Percentiles rank a stretch among this genome's conserved stretches.
Conservation (phyloP, 352 stramenopile species). For the Pythium sp. region DNA sequence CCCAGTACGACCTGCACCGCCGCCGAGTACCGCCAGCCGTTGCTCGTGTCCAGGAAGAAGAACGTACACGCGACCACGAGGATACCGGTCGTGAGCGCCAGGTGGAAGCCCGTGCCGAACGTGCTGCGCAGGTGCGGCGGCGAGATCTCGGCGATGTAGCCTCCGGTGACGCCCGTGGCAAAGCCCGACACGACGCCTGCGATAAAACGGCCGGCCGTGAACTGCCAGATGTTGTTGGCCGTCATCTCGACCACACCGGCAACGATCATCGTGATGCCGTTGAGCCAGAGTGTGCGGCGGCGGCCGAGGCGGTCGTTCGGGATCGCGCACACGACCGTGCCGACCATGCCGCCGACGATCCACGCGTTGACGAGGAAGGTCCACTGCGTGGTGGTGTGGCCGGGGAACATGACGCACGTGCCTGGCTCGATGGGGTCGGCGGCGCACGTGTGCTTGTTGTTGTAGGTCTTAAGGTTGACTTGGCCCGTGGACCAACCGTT, state of each 20-base stretch:
- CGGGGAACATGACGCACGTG: constrained; percentile 36
- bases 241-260: constrained; percentile 28
- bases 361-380: constrained; percentile 35
- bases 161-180: constrained; percentile 25
- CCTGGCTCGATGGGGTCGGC: constrained; percentile 18
- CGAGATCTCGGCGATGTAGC: constrained; percentile 51
- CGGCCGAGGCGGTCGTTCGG: too few relatives aligned
- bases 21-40: constrained; percentile 42
- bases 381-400: constrained; percentile 37
- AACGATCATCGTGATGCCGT: constrained; percentile 30
- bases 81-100: constrained; percentile 45
- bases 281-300: constrained; percentile 2
- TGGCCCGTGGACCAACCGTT: constrained; percentile 59
- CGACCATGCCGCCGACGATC: constrained; percentile 44
- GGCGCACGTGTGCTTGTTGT: constrained; percentile 19
- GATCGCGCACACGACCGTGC: constrained; percentile 23
- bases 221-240: constrained; percentile 27
- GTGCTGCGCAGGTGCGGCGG: constrained; percentile 33
- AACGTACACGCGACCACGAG: constrained; percentile 44
- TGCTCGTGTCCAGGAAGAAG: constrained; percentile 49
- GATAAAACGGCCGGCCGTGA: constrained; percentile 38
- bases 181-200: constrained; percentile 36
- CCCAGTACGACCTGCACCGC: constrained; percentile 34
- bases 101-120: constrained; percentile 38
- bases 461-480: constrained; percentile 45